phyloP scores from a whole-genome alignment of 306 rosid genomes.

The Corylus americana region DNA sequence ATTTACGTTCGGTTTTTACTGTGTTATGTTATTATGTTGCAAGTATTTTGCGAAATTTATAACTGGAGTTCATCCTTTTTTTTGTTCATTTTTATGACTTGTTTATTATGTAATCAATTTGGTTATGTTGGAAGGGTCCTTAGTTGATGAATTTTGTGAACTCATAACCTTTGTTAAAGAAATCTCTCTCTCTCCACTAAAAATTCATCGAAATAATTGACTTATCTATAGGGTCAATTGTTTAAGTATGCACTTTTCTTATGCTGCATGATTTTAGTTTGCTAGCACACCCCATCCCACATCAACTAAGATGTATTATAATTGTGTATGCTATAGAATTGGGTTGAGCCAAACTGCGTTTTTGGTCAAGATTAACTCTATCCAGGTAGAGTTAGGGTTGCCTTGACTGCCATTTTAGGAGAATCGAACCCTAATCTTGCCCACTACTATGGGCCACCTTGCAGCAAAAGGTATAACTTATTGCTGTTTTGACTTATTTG shows the following conservation, averaged over 20 bases:
- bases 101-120: background rate
- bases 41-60: background rate
- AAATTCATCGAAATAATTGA: background rate
- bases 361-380: background rate
- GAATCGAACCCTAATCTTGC: background rate
- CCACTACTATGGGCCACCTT: background rate
- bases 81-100: background rate
- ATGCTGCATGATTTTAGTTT: background rate
- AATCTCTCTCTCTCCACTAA: slow-evolving; percentile 2
- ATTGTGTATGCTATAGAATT: background rate
- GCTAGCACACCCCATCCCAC: slow-evolving; percentile 3
- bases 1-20: background rate
- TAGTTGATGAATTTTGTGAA: background rate
- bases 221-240: background rate
- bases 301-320: background rate
- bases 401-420: background rate
- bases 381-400: background rate
- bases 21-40: background rate
- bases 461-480: background rate
- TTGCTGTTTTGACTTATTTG: background rate
- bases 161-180: background rate
- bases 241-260: background rate
- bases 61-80: background rate
- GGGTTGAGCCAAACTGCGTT: background rate
- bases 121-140: background rate